These are phyloP conservation scores for Melampsora americana DNA, from an alignment of 1,284 basidiomycete species.

Conservation along the genomic window DNA sequence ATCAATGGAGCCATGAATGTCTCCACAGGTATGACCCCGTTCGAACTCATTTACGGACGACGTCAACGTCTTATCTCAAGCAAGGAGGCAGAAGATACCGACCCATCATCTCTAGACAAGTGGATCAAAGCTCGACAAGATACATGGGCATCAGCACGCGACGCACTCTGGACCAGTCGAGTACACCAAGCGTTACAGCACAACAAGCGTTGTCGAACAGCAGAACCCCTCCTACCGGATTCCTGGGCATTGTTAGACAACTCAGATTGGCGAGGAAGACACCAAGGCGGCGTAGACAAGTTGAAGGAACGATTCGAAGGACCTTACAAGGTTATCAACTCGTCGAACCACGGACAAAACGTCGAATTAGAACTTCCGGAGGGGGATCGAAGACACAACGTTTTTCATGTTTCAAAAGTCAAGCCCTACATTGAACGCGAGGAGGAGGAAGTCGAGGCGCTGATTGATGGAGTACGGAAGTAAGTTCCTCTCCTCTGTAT, in stretches of 20 bases:
- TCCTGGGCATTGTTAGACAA: neutral
- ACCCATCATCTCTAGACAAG: neutral
- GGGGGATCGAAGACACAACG: neutral
- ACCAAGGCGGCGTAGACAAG: slow-evolving; percentile 1
- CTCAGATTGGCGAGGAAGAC: neutral
- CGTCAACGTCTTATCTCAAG: neutral
- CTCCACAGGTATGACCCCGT: slow-evolving; percentile 45
- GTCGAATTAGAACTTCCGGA: neutral
- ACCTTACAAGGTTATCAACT: neutral
- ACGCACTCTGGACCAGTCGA: neutral
- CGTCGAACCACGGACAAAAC: neutral
- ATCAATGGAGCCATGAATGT: slow-evolving; percentile 45
- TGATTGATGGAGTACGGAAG: too few species aligned
- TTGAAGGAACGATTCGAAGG: neutral
- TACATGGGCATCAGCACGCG: neutral
- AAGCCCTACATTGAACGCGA: neutral
- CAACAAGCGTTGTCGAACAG: slow-evolving; percentile 3
- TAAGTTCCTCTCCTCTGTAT: too few species aligned
- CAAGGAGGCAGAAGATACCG: too few species aligned
- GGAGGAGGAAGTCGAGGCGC: too few species aligned
- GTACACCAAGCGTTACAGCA: slow-evolving; percentile 4
- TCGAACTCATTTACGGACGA: slow-evolving; percentile 44
- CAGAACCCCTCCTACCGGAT: neutral
- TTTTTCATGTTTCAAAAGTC: slow-evolving; percentile 15
- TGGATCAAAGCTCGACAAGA: neutral